These are phyloP conservation scores for Drechslerella stenobrocha DNA, from an alignment of 2,329 filamentous ascomycete genomes.

Conservation along the genomic window DNA sequence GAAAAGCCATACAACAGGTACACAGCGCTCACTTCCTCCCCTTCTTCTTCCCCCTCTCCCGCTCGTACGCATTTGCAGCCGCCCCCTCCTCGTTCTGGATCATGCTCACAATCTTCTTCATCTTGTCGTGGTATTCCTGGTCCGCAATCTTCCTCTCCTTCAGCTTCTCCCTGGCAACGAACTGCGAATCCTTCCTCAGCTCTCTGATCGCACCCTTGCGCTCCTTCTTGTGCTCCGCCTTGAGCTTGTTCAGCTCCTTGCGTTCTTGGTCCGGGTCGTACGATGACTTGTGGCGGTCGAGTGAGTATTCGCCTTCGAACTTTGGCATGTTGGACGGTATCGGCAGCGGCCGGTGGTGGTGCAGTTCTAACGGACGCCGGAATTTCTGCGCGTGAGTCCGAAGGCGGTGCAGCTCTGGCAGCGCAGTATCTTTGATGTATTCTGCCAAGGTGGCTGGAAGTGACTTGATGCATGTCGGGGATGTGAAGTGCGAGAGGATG, in stretches of 20 bases:
- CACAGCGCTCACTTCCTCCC: constrained; percentile 60
- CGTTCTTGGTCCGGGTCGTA: constrained; percentile 95
- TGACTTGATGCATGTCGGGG: constrained; percentile 17
- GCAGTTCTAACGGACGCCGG: constrained; percentile 80
- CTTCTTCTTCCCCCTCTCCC: constrained; percentile 76
- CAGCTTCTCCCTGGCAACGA: constrained; percentile 87
- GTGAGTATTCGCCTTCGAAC: constrained; percentile 94
- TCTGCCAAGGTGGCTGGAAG: constrained; percentile 18
- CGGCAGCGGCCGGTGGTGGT: constrained; percentile 83
- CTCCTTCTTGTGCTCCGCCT: constrained; percentile 90
- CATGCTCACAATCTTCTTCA: constrained; percentile 85
- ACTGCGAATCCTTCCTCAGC: constrained; percentile 90
- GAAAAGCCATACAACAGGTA: background rate
- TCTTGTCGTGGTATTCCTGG: constrained; percentile 93
- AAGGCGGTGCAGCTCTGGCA: constrained; percentile 30
- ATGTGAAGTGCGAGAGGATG: constrained; percentile 39
- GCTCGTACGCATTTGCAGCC: constrained; percentile 85
- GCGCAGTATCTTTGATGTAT: constrained; percentile 26
- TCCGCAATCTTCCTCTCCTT: constrained; percentile 91
- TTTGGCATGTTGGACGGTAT: constrained; percentile 89
- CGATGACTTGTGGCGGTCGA: constrained; percentile 70
- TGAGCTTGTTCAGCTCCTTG: constrained; percentile 78
- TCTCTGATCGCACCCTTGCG: constrained; percentile 92
- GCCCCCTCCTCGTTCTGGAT: constrained; percentile 91
- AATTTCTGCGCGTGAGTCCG: constrained; percentile 62